Conservation (phyloP, 2,329 filamentous ascomycete species). For the Leptographium radiaticola region DNA sequence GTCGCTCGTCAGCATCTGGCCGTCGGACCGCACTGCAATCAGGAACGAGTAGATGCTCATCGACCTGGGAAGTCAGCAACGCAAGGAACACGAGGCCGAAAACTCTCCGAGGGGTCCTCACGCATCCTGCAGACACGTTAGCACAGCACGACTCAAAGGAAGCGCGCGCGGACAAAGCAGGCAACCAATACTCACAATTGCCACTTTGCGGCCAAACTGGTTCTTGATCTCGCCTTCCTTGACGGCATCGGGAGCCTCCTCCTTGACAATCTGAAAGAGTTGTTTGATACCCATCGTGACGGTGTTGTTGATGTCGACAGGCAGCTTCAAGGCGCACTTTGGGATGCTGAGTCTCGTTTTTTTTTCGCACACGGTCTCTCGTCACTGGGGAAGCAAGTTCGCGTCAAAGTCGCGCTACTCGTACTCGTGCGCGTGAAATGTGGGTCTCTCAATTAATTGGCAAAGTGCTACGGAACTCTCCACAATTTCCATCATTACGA, state of each 20-base stretch:
- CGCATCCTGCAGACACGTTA: neutral
- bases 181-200: slow-evolving; percentile 55
- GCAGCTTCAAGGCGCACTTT: neutral
- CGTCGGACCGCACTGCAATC: slow-evolving; percentile 91
- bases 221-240: slow-evolving; percentile 98
- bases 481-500: no score
- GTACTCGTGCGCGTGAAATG: neutral
- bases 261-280: slow-evolving; percentile 70
- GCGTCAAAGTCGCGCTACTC: neutral
- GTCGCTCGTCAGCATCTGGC: slow-evolving; percentile 91
- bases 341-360: neutral
- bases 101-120: no score
- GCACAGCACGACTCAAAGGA: no score
- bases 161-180: no score
- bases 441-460: neutral
- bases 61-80: slow-evolving; percentile 42
- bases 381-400: no score
- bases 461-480: neutral
- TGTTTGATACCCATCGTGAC: slow-evolving; percentile 53
- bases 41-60: slow-evolving; percentile 99
- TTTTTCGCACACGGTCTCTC: neutral
- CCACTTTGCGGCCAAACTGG: slow-evolving; percentile 95
- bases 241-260: slow-evolving; percentile 88
- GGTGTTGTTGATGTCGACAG: neutral
- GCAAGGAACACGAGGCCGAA: no score